These are phyloP conservation scores for Venturia nashicola DNA, from an alignment of 2,329 filamentous ascomycete species.

Conservation along the genomic window DNA sequence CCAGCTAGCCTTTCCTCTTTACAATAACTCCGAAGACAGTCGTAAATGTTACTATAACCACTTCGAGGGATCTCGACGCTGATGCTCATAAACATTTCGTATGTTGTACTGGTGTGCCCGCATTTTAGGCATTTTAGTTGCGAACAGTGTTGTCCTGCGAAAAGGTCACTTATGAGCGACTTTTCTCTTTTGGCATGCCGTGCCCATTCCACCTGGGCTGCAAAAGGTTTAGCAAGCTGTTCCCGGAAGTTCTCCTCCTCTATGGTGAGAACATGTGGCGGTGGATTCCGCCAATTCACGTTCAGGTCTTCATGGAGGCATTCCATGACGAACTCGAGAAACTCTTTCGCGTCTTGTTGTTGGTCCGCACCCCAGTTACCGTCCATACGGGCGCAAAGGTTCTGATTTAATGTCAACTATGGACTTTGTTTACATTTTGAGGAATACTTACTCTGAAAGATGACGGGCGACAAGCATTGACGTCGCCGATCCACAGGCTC, in stretches of 20 bases:
- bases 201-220: constrained; percentile 63
- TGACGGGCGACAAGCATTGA: constrained; percentile 30
- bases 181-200: constrained; percentile 56
- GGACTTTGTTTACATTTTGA: background rate
- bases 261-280: constrained; percentile 44
- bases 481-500: constrained; percentile 50
- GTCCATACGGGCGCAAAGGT: constrained; percentile 52
- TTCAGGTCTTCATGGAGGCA: constrained; percentile 83
- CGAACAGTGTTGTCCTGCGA: constrained; percentile 59
- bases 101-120: constrained; percentile 51
- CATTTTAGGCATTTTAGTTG: constrained; percentile 50
- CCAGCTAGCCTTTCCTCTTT: constrained; percentile 54
- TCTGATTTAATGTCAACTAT: constrained; percentile 19
- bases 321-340: constrained; percentile 70
- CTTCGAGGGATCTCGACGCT: constrained; percentile 57
- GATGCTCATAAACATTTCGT: constrained; percentile 59
- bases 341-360: constrained; percentile 89
- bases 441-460: constrained; percentile 29
- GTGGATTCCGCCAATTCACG: constrained; percentile 45
- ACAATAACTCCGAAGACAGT: constrained; percentile 60
- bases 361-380: constrained; percentile 58
- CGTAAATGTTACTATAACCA: constrained; percentile 48
- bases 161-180: constrained; percentile 69
- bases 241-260: constrained; percentile 50
- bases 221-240: constrained; percentile 47